Evolutionary conservation across 225 moss, liverwort and hornwort genomes (phyloP).

Genomic region (Physcomitrium patens): DNA sequence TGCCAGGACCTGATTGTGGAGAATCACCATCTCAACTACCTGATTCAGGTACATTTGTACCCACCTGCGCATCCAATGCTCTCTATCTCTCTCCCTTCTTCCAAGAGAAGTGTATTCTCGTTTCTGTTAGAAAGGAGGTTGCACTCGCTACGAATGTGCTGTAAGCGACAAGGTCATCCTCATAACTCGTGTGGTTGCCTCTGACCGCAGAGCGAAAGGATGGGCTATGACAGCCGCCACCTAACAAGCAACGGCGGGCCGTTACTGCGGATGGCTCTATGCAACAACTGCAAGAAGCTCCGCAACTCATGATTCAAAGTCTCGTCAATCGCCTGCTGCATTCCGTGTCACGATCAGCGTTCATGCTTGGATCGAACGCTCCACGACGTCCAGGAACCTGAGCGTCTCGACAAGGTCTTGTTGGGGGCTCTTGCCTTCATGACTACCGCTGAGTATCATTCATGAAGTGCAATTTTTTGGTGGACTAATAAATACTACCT

Average conservation of each 20-base stretch:
- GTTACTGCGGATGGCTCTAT: slow-evolving; percentile 57
- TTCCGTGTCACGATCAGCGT: background rate
- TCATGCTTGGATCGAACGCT: background rate
- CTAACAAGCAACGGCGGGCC: slow-evolving; percentile 45
- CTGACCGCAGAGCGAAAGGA: slow-evolving; percentile 50
- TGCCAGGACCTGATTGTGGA: slow-evolving; percentile 70
- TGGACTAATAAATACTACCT: slow-evolving; percentile 20
- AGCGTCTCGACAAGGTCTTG: slow-evolving; percentile 29
- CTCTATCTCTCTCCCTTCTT: too few relatives aligned
- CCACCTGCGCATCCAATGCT: background rate
- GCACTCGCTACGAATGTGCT: too few relatives aligned
- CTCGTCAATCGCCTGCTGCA: too few relatives aligned
- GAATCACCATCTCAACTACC: slow-evolving; percentile 67
- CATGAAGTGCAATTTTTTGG: slow-evolving; percentile 32
- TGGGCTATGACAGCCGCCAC: slow-evolving; percentile 66
- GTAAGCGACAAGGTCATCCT: too few relatives aligned
- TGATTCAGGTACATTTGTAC: slow-evolving; percentile 40
- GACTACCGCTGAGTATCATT: slow-evolving; percentile 31
- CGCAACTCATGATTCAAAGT: slow-evolving; percentile 39
- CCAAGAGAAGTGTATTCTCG: too few relatives aligned
- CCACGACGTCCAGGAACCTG: slow-evolving; percentile 9
- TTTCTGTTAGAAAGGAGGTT: too few relatives aligned
- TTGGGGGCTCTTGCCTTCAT: slow-evolving; percentile 39
- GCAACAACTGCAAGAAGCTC: slow-evolving; percentile 55
- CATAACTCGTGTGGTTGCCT: background rate